phyloP scores from a whole-genome alignment of 495 filamentous ascomycete species.

The Aspergillus bertholletiae region DNA sequence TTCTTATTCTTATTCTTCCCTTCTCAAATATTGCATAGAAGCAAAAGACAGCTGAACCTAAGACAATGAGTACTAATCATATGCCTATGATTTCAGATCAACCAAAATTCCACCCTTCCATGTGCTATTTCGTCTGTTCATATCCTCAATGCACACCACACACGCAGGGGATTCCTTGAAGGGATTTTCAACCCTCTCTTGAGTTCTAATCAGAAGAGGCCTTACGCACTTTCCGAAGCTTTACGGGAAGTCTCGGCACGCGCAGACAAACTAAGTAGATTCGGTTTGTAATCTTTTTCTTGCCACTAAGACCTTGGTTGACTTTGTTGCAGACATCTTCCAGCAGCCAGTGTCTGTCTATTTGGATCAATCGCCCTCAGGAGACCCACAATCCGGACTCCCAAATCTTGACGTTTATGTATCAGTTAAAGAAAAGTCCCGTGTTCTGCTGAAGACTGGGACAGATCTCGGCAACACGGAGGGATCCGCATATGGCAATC shows the following conservation, averaged over 20 bases:
- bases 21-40: background rate
- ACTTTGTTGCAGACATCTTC: constrained; percentile 66
- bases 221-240: constrained; percentile 74
- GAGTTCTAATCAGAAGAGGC: constrained; percentile 57
- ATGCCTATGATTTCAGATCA: constrained; percentile 53
- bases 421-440: constrained; percentile 70
- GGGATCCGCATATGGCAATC: constrained; percentile 83
- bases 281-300: constrained; percentile 54
- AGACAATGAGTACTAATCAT: constrained; percentile 1
- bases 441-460: constrained; percentile 81
- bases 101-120: constrained; percentile 72
- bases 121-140: constrained; percentile 79
- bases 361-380: constrained; percentile 66
- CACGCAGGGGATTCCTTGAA: constrained; percentile 74
- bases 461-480: constrained; percentile 90
- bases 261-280: constrained; percentile 70
- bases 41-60: background rate
- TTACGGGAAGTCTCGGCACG: constrained; percentile 63
- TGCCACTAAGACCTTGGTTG: constrained; percentile 10
- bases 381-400: constrained; percentile 48
- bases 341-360: constrained; percentile 76
- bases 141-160: constrained; percentile 73
- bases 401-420: constrained; percentile 79
- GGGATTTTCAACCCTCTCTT: constrained; percentile 74
- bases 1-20: background rate